These are phyloP conservation scores for Phytophthora multivora DNA, from an alignment of 352 stramenopile species.

Conservation along the genomic window DNA sequence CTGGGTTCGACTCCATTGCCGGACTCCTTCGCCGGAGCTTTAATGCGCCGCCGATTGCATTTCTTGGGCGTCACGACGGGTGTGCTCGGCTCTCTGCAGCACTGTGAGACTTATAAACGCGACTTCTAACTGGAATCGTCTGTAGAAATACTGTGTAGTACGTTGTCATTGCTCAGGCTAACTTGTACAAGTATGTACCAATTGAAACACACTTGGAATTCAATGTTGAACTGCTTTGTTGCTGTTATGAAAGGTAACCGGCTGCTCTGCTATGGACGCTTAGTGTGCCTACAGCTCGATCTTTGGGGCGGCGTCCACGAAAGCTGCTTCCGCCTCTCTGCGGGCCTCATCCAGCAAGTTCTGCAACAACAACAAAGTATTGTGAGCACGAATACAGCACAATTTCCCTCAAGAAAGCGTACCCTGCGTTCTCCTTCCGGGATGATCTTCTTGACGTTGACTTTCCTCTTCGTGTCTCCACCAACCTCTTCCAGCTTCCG, in stretches of 20 bases:
- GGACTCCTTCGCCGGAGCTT: conserved; percentile 26
- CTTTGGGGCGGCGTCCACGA: conserved; percentile 15
- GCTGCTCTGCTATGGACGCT: too few relatives aligned
- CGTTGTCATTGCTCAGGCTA: not conserved
- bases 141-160: conserved; percentile 8
- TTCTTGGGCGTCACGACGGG: conserved; percentile 42
- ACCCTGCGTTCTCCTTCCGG: conserved; percentile 31
- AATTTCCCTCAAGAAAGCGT: not conserved
- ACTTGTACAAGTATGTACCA: conserved; percentile 13
- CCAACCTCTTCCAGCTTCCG: conserved; percentile 9
- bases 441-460: conserved; percentile 49
- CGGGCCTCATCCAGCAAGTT: conserved; percentile 51
- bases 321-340: conserved; percentile 41
- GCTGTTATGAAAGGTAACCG: conserved; percentile 13
- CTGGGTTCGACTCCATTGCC: conserved; percentile 50
- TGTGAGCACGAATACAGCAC: conserved; percentile 8
- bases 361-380: conserved; percentile 20
- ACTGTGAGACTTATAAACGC: conserved; percentile 35
- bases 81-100: conserved; percentile 33
- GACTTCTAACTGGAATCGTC: conserved; percentile 13
- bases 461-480: conserved; percentile 21
- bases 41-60: conserved; percentile 49
- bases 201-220: conserved; percentile 1
- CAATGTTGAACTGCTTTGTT: conserved; percentile 5
- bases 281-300: conserved; percentile 28